Evolutionary conservation across 352 stramenopile genomes (phyloP), one percentile per base, ranked within the genome.

Genomic region (Globisporangium orthogonon): DNA sequence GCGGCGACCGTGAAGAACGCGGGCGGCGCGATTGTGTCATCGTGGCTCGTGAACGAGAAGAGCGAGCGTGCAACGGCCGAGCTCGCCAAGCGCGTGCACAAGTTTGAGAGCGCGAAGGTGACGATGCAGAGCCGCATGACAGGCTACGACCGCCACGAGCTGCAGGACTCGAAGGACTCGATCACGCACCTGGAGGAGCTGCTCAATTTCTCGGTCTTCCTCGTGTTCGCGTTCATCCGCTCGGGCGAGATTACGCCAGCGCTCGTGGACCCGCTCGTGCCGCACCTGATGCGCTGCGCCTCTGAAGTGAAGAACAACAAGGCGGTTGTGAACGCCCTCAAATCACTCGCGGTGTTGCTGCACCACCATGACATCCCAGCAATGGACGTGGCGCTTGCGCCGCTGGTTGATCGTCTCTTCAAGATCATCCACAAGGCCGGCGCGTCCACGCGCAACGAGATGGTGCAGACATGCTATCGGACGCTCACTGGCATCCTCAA

Each of bases 401-500:
- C 86, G 33, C 71, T 98, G 17, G 87, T 96, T 31, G 79, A 94
- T 58, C 85, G 91, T n/a, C 76, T 98, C 23, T 91, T 98, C 58
- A 89, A 97, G 68, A 97, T 96, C 61, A 61, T 94, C 50, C 78
- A 89, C 49, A 91, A 95, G 55, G 80, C 90, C 45, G 91, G 89
- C 54, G 83, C 86, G 40, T 94, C 93, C 40, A 96, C 89, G 48
- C 86, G 94, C 48, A 96, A 96, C 61, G 96, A 98, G 61, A 91
- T 98, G 74, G 91, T 97, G 28, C 96, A 98, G 76, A 91, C 89
- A 7, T 98, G 94, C 63, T 98, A 98, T 65, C 93, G 87, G 54
- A 91, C 89, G 33, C 77, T 98, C 6, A 97, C 92, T 17, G 69
- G 96, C 11, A 70, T 98, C 0, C 73, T 98, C 35, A 55, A 55